These are phyloP conservation scores for Suillus bovinus DNA, from an alignment of 768 basidiomycete genomes.

Conservation along the genomic window DNA sequence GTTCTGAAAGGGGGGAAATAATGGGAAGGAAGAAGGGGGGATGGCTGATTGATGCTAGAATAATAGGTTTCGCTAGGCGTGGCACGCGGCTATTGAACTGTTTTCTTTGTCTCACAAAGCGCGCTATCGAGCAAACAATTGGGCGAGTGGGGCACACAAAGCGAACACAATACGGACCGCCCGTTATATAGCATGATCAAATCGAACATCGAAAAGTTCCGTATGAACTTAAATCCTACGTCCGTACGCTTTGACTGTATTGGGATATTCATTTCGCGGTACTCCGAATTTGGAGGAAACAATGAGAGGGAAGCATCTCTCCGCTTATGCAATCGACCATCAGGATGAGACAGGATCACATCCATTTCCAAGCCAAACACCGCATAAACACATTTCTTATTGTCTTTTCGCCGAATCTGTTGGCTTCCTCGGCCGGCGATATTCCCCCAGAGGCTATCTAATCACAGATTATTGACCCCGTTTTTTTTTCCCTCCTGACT, in stretches of 20 bases:
- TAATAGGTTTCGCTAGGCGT: constrained; percentile 44
- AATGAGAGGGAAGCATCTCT: constrained; percentile 31
- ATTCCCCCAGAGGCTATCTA: constrained; percentile 38
- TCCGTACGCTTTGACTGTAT: constrained; percentile 20
- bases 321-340: constrained; percentile 33
- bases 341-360: constrained; percentile 30
- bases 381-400: constrained; percentile 45
- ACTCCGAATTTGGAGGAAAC: constrained; percentile 31
- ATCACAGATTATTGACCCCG: constrained; percentile 35
- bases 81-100: constrained; percentile 45
- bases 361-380: constrained; percentile 44
- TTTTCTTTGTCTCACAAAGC: constrained; percentile 50
- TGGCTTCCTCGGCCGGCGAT: constrained; percentile 33
- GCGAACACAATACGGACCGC: constrained; percentile 54
- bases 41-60: constrained; percentile 30
- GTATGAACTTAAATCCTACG: constrained; percentile 33
- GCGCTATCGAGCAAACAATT: constrained; percentile 59
- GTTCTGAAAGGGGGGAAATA: constrained; percentile 35
- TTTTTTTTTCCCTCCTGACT: constrained; percentile 30
- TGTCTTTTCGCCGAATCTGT: constrained; percentile 41
- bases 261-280: constrained; percentile 17
- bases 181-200: constrained; percentile 51
- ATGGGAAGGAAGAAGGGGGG: constrained; percentile 34
- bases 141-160: constrained; percentile 61
- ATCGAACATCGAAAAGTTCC: constrained; percentile 35